Conservation (phyloP, 768 basidiomycete genomes). For the Vararia minispora region DNA sequence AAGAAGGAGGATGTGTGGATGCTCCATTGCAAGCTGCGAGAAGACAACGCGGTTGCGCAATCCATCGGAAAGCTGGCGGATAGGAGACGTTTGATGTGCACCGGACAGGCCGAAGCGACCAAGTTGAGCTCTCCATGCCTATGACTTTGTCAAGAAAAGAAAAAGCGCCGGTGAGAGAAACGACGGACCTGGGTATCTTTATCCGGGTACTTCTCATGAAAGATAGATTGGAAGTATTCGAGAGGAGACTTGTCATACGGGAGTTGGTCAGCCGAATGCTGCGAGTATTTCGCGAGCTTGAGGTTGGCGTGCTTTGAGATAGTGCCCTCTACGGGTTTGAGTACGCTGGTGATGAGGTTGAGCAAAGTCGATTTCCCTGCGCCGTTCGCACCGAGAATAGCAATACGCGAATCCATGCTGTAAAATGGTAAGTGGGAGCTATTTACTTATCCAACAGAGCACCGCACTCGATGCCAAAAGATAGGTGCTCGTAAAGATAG, state of each 20-base stretch:
- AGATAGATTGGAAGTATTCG: conserved; percentile 85
- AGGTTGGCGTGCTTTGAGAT: conserved; percentile 81
- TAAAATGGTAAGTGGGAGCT: conserved; percentile 2
- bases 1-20: conserved; percentile 87
- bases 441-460: neutral
- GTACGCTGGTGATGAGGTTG: conserved; percentile 74
- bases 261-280: conserved; percentile 97
- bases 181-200: conserved; percentile 63
- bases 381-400: conserved; percentile 95
- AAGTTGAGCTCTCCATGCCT: conserved; percentile 92
- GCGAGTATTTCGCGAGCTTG: conserved; percentile 97
- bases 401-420: conserved; percentile 90
- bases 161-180: conserved; percentile 5
- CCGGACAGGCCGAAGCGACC: conserved; percentile 95
- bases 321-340: conserved; percentile 78
- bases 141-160: conserved; percentile 10
- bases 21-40: conserved; percentile 93
- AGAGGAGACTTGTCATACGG: conserved; percentile 87
- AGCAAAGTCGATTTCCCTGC: conserved; percentile 90
- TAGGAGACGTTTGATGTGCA: conserved; percentile 86
- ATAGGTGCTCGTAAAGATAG: conserved; percentile 78
- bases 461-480: conserved; percentile 96
- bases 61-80: conserved; percentile 92
- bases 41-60: conserved; percentile 96
- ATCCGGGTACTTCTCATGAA: conserved; percentile 79